These are phyloP conservation scores for Mycena sp. DNA, from an alignment of 1,284 basidiomycete genomes.

Conservation along the genomic window DNA sequence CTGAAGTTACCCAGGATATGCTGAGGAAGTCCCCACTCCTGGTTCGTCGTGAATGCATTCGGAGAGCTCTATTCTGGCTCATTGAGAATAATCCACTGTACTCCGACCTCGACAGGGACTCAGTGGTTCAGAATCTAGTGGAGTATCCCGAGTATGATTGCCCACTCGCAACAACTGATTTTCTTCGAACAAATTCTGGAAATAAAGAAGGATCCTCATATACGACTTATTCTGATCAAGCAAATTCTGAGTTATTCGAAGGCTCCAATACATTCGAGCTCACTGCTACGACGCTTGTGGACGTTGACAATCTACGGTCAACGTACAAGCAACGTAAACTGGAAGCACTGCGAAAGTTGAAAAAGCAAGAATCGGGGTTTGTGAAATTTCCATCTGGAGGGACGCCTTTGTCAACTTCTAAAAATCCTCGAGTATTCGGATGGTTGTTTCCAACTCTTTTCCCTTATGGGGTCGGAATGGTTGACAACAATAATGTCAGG, in stretches of 20 bases:
- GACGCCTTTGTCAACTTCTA: background rate
- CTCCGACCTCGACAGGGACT: background rate
- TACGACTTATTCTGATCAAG: background rate
- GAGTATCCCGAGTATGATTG: too few relatives aligned
- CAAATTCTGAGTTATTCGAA: background rate
- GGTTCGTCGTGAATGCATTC: background rate
- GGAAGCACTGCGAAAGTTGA: background rate
- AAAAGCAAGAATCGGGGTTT: background rate
- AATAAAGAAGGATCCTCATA: too few relatives aligned
- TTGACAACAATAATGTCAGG: too few relatives aligned
- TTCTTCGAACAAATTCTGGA: too few relatives aligned
- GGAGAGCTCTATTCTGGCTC: background rate
- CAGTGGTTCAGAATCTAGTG: too few relatives aligned
- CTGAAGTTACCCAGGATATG: background rate
- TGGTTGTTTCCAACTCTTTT: constrained; percentile 24
- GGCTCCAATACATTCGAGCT: background rate
- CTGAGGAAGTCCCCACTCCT: background rate
- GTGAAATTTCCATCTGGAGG: background rate
- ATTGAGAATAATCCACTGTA: constrained; percentile 12
- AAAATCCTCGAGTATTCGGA: constrained; percentile 17
- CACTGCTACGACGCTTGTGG: background rate
- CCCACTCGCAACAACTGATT: too few relatives aligned
- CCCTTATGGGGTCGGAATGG: too few relatives aligned
- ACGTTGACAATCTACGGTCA: background rate
- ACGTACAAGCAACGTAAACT: background rate